Evolutionary conservation across 2,329 filamentous ascomycete species (phyloP).

Genomic region (Colletotrichum melonis): DNA sequence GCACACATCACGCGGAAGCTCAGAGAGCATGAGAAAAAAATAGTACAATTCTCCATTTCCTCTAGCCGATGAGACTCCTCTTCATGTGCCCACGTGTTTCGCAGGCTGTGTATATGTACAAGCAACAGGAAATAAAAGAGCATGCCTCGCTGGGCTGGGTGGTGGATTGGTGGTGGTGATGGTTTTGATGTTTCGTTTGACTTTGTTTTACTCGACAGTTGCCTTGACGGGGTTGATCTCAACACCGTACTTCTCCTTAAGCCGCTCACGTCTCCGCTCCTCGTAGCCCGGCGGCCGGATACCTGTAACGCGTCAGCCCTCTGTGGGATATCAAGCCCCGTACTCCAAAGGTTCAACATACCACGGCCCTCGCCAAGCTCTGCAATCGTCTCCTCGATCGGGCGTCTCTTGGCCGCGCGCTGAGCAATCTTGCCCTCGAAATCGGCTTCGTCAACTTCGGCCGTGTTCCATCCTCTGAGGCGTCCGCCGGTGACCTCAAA

Average conservation of each 20-base stretch:
- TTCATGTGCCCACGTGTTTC: conserved; percentile 28
- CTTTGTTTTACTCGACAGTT: conserved; percentile 51
- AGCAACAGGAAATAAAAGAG: conserved; percentile 34
- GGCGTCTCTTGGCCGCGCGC: conserved; percentile 79
- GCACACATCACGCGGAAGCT: conserved; percentile 35
- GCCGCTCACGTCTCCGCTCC: conserved; percentile 82
- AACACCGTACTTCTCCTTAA: conserved; percentile 89
- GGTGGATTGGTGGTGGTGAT: background rate
- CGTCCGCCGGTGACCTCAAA: conserved; percentile 78
- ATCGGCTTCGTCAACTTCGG: conserved; percentile 71
- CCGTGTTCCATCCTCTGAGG: conserved; percentile 54
- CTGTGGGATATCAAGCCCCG: background rate
- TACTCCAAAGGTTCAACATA: conserved; percentile 52
- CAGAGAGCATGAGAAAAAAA: conserved; percentile 32
- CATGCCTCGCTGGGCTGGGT: conserved; percentile 26
- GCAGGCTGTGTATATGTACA: conserved; percentile 37
- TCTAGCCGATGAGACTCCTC: conserved; percentile 37
- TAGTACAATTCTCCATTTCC: conserved; percentile 48
- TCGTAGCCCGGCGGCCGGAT: conserved; percentile 86
- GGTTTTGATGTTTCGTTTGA: conserved; percentile 2
- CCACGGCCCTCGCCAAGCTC: conserved; percentile 90
- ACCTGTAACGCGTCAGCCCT: conserved; percentile 59
- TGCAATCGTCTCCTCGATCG: conserved; percentile 81
- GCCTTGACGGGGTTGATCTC: conserved; percentile 78
- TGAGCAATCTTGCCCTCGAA: conserved; percentile 81